Conservation (phyloP, 2,329 filamentous ascomycete species). For the Berkeleyomyces basicola region DNA sequence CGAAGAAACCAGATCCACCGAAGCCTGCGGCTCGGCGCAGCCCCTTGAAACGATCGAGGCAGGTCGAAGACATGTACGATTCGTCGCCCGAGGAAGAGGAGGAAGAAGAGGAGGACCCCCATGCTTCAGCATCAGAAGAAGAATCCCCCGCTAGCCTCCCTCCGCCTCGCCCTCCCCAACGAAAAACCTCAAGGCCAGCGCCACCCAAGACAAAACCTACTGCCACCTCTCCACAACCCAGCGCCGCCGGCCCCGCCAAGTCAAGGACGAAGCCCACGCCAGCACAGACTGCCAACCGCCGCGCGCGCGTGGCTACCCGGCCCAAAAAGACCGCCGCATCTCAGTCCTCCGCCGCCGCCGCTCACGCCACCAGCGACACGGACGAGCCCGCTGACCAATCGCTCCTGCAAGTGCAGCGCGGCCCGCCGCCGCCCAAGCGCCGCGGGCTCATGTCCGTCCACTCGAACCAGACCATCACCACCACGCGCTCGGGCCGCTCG, state of each 20-base stretch:
- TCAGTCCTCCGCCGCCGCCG: not conserved
- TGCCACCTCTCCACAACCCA: not conserved
- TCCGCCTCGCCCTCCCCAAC: not conserved
- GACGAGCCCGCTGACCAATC: conserved; percentile 31
- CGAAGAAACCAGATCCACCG: not conserved
- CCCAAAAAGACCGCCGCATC: not conserved
- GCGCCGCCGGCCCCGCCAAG: not conserved
- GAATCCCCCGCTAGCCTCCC: not conserved
- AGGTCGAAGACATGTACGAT: not conserved
- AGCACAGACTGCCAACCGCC: not conserved
- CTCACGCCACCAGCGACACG: conserved; percentile 15
- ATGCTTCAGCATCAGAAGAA: not conserved
- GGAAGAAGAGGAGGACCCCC: not conserved
- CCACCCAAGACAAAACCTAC: not conserved
- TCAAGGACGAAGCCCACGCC: conserved; percentile 10
- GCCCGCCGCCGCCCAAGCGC: conserved; percentile 37
- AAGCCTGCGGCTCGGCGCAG: not conserved
- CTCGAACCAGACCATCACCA: conserved; percentile 33
- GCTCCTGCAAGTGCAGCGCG: conserved; percentile 32
- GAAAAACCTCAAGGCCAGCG: not conserved
- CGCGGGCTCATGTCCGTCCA: conserved; percentile 38
- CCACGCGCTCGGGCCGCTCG: conserved; percentile 59
- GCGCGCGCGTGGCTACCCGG: not conserved
- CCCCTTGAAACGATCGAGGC: not conserved
- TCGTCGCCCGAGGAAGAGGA: not conserved